Conservation (phyloP, 2,329 filamentous ascomycete species). For the Lasiodiplodia theobromae region DNA sequence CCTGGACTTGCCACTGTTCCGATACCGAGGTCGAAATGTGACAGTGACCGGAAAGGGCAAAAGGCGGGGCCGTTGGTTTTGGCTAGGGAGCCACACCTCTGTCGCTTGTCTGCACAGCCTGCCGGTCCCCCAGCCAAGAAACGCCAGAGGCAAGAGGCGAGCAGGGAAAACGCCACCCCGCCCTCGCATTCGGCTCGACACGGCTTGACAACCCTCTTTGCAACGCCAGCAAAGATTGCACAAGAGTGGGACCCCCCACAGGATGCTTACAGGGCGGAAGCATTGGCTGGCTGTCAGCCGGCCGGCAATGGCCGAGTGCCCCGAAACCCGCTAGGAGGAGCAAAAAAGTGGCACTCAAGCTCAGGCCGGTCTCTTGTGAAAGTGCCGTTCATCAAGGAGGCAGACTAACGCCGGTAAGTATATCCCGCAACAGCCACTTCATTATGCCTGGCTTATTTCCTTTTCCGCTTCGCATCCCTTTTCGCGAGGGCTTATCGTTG, state of each 20-base stretch:
- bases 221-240: not conserved
- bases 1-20: not conserved
- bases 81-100: not conserved
- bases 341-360: not conserved
- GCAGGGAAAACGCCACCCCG: slow-evolving; percentile 2
- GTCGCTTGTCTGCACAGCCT: not conserved
- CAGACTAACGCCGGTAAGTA: not conserved
- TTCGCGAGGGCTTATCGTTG: not conserved
- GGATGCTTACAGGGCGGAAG: not conserved
- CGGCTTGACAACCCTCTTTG: not conserved
- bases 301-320: not conserved
- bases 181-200: slow-evolving; percentile 14
- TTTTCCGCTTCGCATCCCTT: not conserved
- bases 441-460: not conserved
- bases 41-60: not conserved
- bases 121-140: not conserved
- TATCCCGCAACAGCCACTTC: not conserved
- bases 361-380: not conserved
- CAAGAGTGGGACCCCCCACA: not conserved
- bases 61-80: not conserved
- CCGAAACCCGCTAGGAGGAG: not conserved
- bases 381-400: not conserved
- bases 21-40: not conserved
- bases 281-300: not conserved
- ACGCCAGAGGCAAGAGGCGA: not conserved